A percentile compares a stretch with the other conserved stretches of the same genome.
These are phyloP conservation scores for Malus sieversii DNA, from an alignment of 306 rosid genomes.

Conservation along the genomic window DNA sequence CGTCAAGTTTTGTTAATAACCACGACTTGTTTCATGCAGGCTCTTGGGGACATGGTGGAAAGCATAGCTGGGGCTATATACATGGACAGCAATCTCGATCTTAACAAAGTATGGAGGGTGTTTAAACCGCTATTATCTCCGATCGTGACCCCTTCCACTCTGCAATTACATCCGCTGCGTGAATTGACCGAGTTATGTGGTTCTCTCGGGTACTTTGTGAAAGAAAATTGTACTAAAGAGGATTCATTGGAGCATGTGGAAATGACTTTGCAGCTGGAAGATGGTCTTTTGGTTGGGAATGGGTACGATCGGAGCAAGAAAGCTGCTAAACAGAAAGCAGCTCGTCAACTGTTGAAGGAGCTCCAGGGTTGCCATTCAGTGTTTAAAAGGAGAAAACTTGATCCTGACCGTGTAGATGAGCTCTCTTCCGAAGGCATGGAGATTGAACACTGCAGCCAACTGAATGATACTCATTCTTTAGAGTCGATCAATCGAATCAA, in stretches of 20 bases:
- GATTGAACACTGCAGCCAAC: slow-evolving; percentile 1
- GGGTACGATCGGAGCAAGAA: slow-evolving; percentile 48
- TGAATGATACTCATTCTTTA: slow-evolving; percentile 17
- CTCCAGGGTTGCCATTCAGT: slow-evolving; percentile 43
- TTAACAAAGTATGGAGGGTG: slow-evolving; percentile 66
- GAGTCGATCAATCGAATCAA: slow-evolving; percentile 4
- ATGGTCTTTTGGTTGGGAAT: slow-evolving; percentile 39
- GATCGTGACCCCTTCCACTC: slow-evolving; percentile 81
- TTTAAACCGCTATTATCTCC: slow-evolving; percentile 73
- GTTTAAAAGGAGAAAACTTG: slow-evolving; percentile 49
- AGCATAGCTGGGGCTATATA: slow-evolving; percentile 86
- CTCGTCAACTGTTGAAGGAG: slow-evolving; percentile 50
- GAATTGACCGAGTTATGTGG: slow-evolving; percentile 55
- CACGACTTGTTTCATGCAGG: slow-evolving; percentile 26
- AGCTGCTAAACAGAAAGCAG: slow-evolving; percentile 69
- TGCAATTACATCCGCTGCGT: slow-evolving; percentile 63
- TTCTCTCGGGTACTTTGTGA: slow-evolving; percentile 66
- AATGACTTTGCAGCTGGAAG: slow-evolving; percentile 62
- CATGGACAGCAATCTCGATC: slow-evolving; percentile 66
- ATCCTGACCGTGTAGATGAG: slow-evolving; percentile 9
- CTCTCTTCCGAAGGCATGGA: slow-evolving; percentile 12
- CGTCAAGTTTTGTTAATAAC: background rate
- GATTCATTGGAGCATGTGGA: slow-evolving; percentile 37
- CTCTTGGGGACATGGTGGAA: slow-evolving; percentile 85
- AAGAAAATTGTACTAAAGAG: slow-evolving; percentile 46